Conservation (phyloP, 1,284 basidiomycete species). For the Anthracocystis panici-leucophaei region DNA sequence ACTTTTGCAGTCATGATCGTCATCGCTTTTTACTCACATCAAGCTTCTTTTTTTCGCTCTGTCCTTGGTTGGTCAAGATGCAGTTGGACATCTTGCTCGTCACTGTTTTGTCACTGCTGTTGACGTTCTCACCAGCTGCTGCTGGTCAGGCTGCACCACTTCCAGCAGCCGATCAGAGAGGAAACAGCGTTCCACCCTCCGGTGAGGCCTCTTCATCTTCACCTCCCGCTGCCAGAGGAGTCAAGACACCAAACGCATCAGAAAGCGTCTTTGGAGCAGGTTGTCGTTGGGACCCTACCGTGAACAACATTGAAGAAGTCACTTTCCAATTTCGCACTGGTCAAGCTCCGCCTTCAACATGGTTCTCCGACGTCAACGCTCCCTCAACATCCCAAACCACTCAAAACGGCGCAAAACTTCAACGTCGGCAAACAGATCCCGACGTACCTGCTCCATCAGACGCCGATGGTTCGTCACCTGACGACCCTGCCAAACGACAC, state of each 20-base stretch:
- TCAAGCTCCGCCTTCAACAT: conserved; percentile 37
- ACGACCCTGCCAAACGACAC: background rate
- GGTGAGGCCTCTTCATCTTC: background rate
- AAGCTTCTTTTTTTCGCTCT: too few species aligned
- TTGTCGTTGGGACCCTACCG: conserved; percentile 48
- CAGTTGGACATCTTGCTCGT: background rate
- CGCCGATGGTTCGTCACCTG: background rate
- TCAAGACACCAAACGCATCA: background rate
- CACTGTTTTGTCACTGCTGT: background rate
- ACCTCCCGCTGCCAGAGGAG: background rate
- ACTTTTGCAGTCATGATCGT: background rate
- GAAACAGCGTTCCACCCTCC: background rate
- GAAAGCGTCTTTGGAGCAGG: conserved; percentile 40
- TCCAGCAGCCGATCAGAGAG: background rate
- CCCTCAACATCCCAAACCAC: background rate
- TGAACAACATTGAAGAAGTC: conserved; percentile 40
- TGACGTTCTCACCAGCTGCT: background rate
- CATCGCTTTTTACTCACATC: background rate
- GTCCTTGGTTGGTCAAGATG: background rate
- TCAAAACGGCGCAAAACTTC: conserved; percentile 1
- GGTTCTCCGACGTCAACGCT: conserved; percentile 27
- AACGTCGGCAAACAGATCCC: background rate
- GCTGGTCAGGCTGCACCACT: background rate
- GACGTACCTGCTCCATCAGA: background rate
- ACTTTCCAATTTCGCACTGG: conserved; percentile 36